Evolutionary conservation across 768 basidiomycete genomes (phyloP).

Genomic region (Amanita phalloides): DNA sequence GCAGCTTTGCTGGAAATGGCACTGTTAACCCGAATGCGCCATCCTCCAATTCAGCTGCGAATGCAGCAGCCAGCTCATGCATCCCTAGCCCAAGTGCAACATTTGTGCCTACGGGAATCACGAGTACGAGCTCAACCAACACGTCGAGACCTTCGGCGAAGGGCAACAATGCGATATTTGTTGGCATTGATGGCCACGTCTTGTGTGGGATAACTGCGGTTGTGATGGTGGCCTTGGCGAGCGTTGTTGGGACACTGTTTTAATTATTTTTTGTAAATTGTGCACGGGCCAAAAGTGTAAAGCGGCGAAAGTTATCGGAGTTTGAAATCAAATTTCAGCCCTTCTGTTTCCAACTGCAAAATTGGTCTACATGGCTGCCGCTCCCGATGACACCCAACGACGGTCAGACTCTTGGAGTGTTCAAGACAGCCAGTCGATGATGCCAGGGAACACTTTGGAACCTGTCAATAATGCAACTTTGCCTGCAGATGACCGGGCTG

Average conservation of each 20-base stretch:
- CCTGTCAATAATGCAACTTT: conserved; percentile 34
- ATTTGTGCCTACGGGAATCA: conserved; percentile 29
- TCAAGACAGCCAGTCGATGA: conserved; percentile 36
- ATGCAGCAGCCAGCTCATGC: conserved; percentile 55
- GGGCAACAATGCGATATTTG: conserved; percentile 13
- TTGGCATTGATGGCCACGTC: conserved; percentile 18
- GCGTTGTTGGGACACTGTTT: conserved; percentile 26
- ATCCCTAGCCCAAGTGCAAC: conserved; percentile 52
- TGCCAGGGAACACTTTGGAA: conserved; percentile 30
- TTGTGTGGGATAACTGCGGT: conserved; percentile 26
- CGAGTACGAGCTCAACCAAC: conserved; percentile 11
- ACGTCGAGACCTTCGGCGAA: conserved; percentile 8
- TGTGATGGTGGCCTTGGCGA: conserved; percentile 23
- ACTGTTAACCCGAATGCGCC: conserved; percentile 55
- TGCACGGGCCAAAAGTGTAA: conserved; percentile 2
- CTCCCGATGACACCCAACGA: conserved; percentile 10
- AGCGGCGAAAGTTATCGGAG: conserved; percentile 10
- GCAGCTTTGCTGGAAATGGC: conserved; percentile 79
- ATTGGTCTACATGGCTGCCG: conserved; percentile 19
- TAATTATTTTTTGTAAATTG: not conserved
- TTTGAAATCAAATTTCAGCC: conserved; percentile 9
- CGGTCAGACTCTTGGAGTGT: conserved; percentile 37
- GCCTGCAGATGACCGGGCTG: conserved; percentile 36
- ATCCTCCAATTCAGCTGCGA: conserved; percentile 34
- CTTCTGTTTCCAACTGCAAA: conserved; percentile 9